Base-by-base conservation (phyloP, 306 rosid species). In the Cucumis cinereus region DNA sequence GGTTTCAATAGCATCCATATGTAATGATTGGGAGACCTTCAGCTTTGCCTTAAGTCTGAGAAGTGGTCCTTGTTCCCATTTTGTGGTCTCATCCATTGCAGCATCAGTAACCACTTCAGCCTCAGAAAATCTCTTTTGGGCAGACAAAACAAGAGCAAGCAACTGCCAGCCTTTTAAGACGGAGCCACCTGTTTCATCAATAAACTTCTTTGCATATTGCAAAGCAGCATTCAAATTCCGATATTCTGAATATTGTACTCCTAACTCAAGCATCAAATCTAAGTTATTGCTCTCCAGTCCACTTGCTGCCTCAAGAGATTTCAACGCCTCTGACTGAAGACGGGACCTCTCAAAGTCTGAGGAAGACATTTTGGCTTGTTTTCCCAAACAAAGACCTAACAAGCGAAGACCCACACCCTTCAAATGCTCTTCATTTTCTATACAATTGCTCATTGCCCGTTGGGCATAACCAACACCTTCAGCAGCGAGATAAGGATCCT, bases 11-110 rank as follows among this genome's bases (percentile, higher is more conserved):
- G 98, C 96, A 76, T 92, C 97, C 89, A 81, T 89, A 38, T 89
- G 92, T 71, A 80, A 82, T 40, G 93, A 89, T 84, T 87, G 92
- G 41, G 89, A 83, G 66, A 90, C 81, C 86, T 87, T 94, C 79
- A 94, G 84, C 88, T 90, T 92, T 45, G 98, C 98, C 78, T 92
- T 94, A 67, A 94, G 89, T 87, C 89, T 86, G 56, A 94, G 97
- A 36, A 94, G 86, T 56, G 99, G 87, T 73, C 92, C 98, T 79
- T 92, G 99, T 84, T 92, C 96, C 99, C 97, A 94, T 85, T 84
- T 92, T 45, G 88, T 68, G 59, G 96, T 95, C 86, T 92, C 93
- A 76, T 95, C 98, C 83, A 95, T 85, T 84, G 98, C 98, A 75
- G 97, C 97, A 84, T 95, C 95, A 9, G 86, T 89, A 76, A 95